Evolutionary conservation across 495 filamentous ascomycete genomes (phyloP).

Genomic region (Lophiotrema nucula): DNA sequence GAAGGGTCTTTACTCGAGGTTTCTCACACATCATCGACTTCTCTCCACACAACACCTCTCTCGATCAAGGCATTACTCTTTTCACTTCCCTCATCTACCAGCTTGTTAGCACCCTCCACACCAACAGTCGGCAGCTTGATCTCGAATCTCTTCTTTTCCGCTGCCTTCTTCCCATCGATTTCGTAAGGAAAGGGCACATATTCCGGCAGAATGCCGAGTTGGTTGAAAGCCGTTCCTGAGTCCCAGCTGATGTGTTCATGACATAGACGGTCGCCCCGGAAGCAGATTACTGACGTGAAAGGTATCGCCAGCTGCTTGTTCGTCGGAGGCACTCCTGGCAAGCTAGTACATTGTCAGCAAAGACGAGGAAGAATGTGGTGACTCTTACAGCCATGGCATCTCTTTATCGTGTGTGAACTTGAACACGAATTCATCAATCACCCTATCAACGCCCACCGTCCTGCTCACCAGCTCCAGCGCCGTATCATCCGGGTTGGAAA

Average conservation of each 20-base stretch:
- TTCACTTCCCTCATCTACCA: slow-evolving; percentile 29
- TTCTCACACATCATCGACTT: slow-evolving; percentile 10
- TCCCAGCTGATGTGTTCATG: slow-evolving; percentile 45
- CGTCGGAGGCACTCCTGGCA: slow-evolving; percentile 40
- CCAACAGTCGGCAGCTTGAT: slow-evolving; percentile 45
- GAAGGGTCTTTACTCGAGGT: too few relatives aligned
- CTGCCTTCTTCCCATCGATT: slow-evolving; percentile 28
- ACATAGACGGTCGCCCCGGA: slow-evolving; percentile 39
- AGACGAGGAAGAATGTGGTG: neutral
- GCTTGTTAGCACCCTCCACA: slow-evolving; percentile 36
- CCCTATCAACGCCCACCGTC: slow-evolving; percentile 38
- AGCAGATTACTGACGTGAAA: slow-evolving; percentile 35
- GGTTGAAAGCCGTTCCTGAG: slow-evolving; percentile 36
- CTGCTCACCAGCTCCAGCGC: slow-evolving; percentile 35
- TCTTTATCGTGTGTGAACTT: slow-evolving; percentile 36
- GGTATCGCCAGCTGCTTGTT: slow-evolving; percentile 35
- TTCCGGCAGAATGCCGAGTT: slow-evolving; percentile 39
- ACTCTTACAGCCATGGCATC: slow-evolving; percentile 41
- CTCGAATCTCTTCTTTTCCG: slow-evolving; percentile 47
- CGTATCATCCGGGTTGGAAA: slow-evolving; percentile 35
- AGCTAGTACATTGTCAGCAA: slow-evolving; percentile 17
- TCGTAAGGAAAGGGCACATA: slow-evolving; percentile 36
- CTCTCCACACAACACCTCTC: slow-evolving; percentile 10
- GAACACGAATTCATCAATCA: slow-evolving; percentile 42
- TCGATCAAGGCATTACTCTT: slow-evolving; percentile 30